Conservation (phyloP, 2,329 filamentous ascomycete genomes). For the Fusarium ambrosium region DNA sequence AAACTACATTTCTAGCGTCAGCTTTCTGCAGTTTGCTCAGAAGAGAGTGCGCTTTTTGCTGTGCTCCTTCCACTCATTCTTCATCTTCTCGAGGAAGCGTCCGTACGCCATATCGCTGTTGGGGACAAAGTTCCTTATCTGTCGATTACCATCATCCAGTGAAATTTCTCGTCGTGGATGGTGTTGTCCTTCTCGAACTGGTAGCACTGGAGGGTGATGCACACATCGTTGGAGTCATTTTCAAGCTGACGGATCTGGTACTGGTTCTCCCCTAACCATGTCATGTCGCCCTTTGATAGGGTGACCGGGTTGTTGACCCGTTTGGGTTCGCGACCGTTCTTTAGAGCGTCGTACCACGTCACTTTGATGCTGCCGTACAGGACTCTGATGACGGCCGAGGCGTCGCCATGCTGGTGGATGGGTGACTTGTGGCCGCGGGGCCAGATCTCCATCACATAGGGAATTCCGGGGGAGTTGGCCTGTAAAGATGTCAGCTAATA, state of each 20-base stretch:
- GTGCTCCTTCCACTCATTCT: background rate
- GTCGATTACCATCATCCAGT: background rate
- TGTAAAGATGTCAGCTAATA: background rate
- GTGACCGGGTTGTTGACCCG: background rate
- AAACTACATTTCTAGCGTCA: no score
- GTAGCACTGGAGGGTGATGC: constrained; percentile 3
- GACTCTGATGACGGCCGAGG: background rate
- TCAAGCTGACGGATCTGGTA: constrained; percentile 7
- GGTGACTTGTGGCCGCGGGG: background rate
- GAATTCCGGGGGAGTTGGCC: constrained; percentile 1
- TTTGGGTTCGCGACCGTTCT: background rate
- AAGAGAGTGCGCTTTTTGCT: no score
- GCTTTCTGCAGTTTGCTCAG: no score
- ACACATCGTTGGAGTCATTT: background rate
- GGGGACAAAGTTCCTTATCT: background rate
- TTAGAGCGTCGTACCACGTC: background rate
- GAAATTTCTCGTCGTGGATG: constrained; percentile 2
- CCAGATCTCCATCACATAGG: constrained; percentile 7
- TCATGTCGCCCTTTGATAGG: background rate
- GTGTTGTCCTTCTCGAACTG: constrained; percentile 1
- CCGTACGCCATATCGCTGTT: background rate
- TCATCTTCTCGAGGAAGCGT: background rate
- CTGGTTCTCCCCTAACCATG: background rate
- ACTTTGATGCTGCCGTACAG: constrained; percentile 2
- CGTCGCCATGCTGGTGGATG: background rate